These are phyloP conservation scores for Medicago ruthenica DNA, from an alignment of 306 rosid genomes.

Conservation along the genomic window DNA sequence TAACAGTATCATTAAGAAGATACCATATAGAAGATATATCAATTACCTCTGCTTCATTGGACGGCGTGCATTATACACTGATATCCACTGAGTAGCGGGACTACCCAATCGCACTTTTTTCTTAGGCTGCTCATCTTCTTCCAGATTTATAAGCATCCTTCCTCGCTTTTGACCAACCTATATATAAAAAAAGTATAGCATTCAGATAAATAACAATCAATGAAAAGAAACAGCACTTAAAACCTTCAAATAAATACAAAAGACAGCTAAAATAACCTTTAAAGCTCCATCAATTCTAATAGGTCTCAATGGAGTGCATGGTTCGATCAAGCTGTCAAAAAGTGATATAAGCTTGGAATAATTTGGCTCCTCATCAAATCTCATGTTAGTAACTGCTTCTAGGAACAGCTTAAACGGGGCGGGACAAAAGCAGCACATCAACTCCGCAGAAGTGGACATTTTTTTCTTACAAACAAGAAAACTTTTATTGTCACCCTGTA, in stretches of 20 bases:
- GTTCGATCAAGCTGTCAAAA: conserved; percentile 86
- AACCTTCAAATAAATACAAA: background rate
- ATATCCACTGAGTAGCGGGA: conserved; percentile 97
- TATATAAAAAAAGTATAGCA: conserved; percentile 36
- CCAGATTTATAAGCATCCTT: conserved; percentile 75
- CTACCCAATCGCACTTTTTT: conserved; percentile 89
- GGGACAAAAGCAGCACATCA: conserved; percentile 93
- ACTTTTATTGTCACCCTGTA: conserved; percentile 97
- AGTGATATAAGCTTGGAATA: conserved; percentile 80
- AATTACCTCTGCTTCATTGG: conserved; percentile 95
- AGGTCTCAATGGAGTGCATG: conserved; percentile 72
- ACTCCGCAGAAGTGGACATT: conserved; percentile 87
- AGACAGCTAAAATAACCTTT: conserved; percentile 56
- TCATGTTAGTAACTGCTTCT: conserved; percentile 87
- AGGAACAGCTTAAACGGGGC: conserved; percentile 88
- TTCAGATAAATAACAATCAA: conserved; percentile 19
- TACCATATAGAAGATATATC: conserved; percentile 19
- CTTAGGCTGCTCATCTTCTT: conserved; percentile 96
- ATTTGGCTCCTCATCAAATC: conserved; percentile 94
- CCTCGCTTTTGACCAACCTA: conserved; percentile 95
- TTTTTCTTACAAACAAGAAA: conserved; percentile 95
- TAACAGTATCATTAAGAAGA: conserved; percentile 13
- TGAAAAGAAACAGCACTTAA: background rate
- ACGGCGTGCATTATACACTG: conserved; percentile 91
- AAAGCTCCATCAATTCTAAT: conserved; percentile 94